phyloP scores from a whole-genome alignment of 352 stramenopile genomes.

The Globisporangium apiculatum region DNA sequence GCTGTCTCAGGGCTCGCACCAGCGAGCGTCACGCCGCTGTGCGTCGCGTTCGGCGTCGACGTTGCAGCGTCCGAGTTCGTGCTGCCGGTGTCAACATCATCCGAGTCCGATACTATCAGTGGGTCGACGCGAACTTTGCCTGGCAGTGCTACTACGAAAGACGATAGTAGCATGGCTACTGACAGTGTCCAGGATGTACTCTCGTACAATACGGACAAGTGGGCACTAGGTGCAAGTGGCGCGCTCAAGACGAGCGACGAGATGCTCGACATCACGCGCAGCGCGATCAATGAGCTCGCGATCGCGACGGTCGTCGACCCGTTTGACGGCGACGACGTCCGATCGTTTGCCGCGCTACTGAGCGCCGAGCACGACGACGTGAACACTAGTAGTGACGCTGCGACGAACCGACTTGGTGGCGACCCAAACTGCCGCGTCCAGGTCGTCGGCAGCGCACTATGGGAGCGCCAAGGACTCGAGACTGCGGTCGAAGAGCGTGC shows the following conservation, averaged over 20 bases:
- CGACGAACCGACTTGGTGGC: constrained; percentile 17
- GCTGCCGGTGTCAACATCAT: constrained; percentile 6
- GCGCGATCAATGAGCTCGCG: constrained; percentile 42
- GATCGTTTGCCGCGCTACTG: constrained; percentile 39
- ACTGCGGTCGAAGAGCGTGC: constrained; percentile 41
- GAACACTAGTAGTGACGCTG: neutral
- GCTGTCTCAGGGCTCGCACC: constrained; percentile 12
- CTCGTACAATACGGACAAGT: constrained; percentile 68
- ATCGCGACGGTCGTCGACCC: constrained; percentile 51
- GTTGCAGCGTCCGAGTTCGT: constrained; percentile 58
- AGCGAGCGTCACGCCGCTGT: constrained; percentile 31
- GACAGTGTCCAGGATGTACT: constrained; percentile 3
- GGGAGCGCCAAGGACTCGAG: constrained; percentile 31
- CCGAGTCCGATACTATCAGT: neutral
- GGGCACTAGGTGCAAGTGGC: constrained; percentile 37
- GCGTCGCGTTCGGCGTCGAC: constrained; percentile 53
- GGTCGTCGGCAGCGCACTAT: constrained; percentile 31
- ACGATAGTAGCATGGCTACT: constrained; percentile 9
- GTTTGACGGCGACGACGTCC: constrained; percentile 49
- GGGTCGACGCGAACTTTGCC: neutral
- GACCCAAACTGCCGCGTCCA: constrained; percentile 43
- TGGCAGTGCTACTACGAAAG: neutral
- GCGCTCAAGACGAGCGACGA: constrained; percentile 54
- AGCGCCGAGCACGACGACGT: constrained; percentile 32
- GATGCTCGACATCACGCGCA: constrained; percentile 47